A percentile compares a stretch with the other conserved stretches of the same genome.
These are phyloP conservation scores for Verbena officinalis DNA, from an alignment of 257 asterid species.

Conservation along the genomic window DNA sequence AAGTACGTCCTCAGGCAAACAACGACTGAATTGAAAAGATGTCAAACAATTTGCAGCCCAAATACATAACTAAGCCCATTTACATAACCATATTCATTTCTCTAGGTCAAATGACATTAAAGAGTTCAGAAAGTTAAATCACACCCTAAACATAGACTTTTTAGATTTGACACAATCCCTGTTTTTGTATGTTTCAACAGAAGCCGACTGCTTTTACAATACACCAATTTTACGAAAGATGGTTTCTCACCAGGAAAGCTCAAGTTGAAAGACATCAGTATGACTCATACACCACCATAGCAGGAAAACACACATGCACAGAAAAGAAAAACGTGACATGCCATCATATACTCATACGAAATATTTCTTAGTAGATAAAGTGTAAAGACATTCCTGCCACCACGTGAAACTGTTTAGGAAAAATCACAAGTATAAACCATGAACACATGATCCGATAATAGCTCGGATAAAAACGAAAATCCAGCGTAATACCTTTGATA, in stretches of 20 bases:
- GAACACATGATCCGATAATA: slow-evolving; percentile 22
- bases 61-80: slow-evolving; percentile 4
- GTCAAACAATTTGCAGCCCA: background rate
- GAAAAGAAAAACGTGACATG: slow-evolving; percentile 19
- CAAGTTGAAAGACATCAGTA: slow-evolving; percentile 4
- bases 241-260: background rate
- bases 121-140: no score
- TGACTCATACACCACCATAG: slow-evolving; percentile 26
- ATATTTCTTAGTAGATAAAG: slow-evolving; percentile 1
- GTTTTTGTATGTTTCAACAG: slow-evolving; percentile 6
- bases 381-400: slow-evolving; percentile 12
- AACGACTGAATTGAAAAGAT: slow-evolving; percentile 4
- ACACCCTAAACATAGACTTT: background rate
- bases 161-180: background rate
- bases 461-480: slow-evolving; percentile 12
- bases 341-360: slow-evolving; percentile 1
- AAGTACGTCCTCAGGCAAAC: slow-evolving; percentile 11
- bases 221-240: slow-evolving; percentile 6
- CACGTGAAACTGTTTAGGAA: background rate
- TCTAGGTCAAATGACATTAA: slow-evolving; percentile 19
- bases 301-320: slow-evolving; percentile 14
- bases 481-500: slow-evolving; percentile 65
- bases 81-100: background rate
- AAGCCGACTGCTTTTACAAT: slow-evolving; percentile 5
- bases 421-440: slow-evolving; percentile 10